These are phyloP conservation scores for Melampsora occidentalis DNA, from an alignment of 1,284 basidiomycete genomes.

Conservation along the genomic window DNA sequence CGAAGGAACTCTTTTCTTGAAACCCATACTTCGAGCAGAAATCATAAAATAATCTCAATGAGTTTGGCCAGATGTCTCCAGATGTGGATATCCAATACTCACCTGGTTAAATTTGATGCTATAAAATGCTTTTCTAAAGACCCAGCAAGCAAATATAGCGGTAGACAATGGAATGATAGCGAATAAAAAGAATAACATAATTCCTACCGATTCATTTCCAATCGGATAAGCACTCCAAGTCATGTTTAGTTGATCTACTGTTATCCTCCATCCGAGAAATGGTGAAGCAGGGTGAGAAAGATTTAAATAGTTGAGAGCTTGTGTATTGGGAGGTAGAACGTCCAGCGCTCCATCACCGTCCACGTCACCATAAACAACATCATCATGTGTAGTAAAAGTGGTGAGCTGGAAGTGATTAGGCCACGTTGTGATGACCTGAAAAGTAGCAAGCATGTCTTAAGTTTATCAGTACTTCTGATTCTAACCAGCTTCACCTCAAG, in stretches of 20 bases:
- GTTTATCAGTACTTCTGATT: neutral
- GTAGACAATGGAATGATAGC: slow-evolving; percentile 77
- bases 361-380: slow-evolving; percentile 77
- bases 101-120: slow-evolving; percentile 82
- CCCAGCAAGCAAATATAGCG: slow-evolving; percentile 70
- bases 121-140: slow-evolving; percentile 94
- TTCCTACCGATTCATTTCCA: slow-evolving; percentile 74
- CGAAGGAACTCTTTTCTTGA: neutral
- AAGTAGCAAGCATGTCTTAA: neutral
- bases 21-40: slow-evolving; percentile 29
- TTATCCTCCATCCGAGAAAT: slow-evolving; percentile 77
- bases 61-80: neutral
- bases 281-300: slow-evolving; percentile 63
- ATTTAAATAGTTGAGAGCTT: slow-evolving; percentile 77
- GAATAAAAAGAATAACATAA: slow-evolving; percentile 77
- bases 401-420: slow-evolving; percentile 81
- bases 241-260: slow-evolving; percentile 71
- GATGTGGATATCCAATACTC: neutral
- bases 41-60: neutral
- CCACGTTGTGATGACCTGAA: slow-evolving; percentile 73
- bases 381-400: slow-evolving; percentile 81
- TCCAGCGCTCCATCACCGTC: slow-evolving; percentile 82
- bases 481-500: too few relatives aligned
- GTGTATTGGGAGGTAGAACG: slow-evolving; percentile 80
- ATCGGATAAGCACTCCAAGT: slow-evolving; percentile 74